Conservation (phyloP, 139 green algal genomes). For the Desmodesmus armatus region DNA sequence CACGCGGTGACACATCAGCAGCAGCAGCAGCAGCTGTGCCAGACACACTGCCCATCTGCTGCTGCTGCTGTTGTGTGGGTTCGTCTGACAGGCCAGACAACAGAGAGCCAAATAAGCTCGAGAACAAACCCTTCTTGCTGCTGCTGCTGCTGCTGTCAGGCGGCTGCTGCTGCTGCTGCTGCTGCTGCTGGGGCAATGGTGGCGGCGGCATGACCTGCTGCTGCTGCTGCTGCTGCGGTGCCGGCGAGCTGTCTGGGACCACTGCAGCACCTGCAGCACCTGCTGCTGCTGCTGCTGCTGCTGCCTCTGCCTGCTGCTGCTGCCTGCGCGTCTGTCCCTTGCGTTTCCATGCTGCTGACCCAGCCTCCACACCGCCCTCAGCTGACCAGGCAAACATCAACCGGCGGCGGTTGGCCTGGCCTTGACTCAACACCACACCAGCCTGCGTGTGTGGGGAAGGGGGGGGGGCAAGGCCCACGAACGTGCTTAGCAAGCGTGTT, state of each 20-base stretch:
- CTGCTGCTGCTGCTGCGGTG: slow-evolving; percentile 32
- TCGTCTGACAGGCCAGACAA: slow-evolving; percentile 3
- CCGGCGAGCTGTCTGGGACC: neutral
- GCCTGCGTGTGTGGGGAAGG: slow-evolving; percentile 20
- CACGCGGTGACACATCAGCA: neutral
- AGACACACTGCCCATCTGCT: neutral
- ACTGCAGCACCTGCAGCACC: neutral
- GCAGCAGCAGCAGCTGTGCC: no score
- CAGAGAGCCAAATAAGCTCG: slow-evolving; percentile 2
- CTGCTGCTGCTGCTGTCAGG: neutral
- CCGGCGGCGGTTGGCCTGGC: slow-evolving; percentile 41
- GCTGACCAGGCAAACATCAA: slow-evolving; percentile 49
- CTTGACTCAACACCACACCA: slow-evolving; percentile 33
- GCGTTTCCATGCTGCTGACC: slow-evolving; percentile 23
- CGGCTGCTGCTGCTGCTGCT: neutral
- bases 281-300: slow-evolving; percentile 25
- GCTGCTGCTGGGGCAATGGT: neutral
- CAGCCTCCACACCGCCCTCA: slow-evolving; percentile 15
- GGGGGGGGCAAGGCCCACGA: no score
- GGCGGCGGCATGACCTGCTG: no score
- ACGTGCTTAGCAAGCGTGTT: no score
- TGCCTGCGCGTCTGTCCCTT: slow-evolving; percentile 19
- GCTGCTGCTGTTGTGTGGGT: neutral
- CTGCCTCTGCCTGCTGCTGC: neutral
- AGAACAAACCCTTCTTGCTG: slow-evolving; percentile 30